Evolutionary conservation across 768 basidiomycete genomes (phyloP), one percentile per base, ranked within the genome.

Genomic region (Chiua virens): DNA sequence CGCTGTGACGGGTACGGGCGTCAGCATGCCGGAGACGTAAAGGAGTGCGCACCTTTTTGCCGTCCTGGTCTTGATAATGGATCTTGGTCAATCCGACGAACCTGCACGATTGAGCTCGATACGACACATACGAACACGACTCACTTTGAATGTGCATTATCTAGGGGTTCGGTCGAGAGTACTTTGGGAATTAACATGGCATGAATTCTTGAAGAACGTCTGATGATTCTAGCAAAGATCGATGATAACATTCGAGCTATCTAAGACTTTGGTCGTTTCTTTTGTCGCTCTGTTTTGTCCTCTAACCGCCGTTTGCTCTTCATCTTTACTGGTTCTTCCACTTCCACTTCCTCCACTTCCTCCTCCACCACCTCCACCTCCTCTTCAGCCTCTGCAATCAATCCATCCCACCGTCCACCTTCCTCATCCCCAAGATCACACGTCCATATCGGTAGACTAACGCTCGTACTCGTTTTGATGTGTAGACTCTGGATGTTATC

Each of bases 401-500:
- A 55, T 18, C 65, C 63, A 36, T 57, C 22, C 69, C 68, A 69
- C 22, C 70, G 68, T 6, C 63, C 67, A 30, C 63, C 69, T 25
- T 61, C 58, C 15, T 69, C 63, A 20, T 73, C 79, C 27, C 84
- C 83, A n/a, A 97, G 76, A 6, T 78, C 73, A 66, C 87, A 90
- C 20, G 76, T 80, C 92, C 94, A 99, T 63, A 99, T 85, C 5
- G 97, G 97, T n/a, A 99, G 71, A 57, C 86, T 83, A 30, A 85
- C 76, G 46, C 89, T 91, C 11, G 81, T 81, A 57, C 83, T 89
- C 2, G 93, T 96, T 72, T 98, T 98, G 73, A 99, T 82, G 57
- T 91, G 80, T 18, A 99, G 69, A 50, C 82, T 86, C 62, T 95
- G 92, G 45, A 98, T 75, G 68, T 98, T 97, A 47, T 87, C 86